phyloP scores from a whole-genome alignment of 2,329 filamentous ascomycete species.

The Eutypella sp. region DNA sequence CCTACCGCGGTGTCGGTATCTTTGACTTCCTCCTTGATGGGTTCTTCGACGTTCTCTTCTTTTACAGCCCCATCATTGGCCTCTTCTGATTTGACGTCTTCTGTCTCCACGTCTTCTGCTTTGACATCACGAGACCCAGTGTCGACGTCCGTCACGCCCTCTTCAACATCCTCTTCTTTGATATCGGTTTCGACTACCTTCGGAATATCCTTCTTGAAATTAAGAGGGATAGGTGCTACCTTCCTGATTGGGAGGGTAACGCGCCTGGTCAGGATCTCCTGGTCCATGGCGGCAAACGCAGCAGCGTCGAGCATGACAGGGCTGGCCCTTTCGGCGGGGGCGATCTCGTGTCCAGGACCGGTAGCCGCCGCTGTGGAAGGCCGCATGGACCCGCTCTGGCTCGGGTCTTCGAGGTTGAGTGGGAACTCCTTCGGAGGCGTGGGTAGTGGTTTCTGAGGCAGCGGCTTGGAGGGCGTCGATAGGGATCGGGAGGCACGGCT shows the following conservation, averaged over 20 bases:
- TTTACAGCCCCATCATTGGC: constrained; percentile 18
- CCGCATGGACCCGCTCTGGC: constrained; percentile 26
- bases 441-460: constrained; percentile 28
- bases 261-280: constrained; percentile 52
- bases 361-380: constrained; percentile 40
- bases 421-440: constrained; percentile 40
- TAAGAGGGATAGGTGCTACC: constrained; percentile 43
- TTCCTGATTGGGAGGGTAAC: constrained; percentile 43
- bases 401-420: constrained; percentile 31
- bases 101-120: constrained; percentile 10
- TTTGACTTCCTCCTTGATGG: neutral
- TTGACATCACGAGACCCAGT: constrained; percentile 13
- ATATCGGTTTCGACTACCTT: constrained; percentile 12
- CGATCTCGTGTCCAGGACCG: constrained; percentile 23
- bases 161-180: constrained; percentile 15
- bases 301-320: constrained; percentile 47
- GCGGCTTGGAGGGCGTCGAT: constrained; percentile 20
- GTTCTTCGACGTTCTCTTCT: constrained; percentile 17
- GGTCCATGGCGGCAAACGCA: constrained; percentile 60
- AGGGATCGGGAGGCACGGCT: constrained; percentile 23
- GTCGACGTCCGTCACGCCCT: too few relatives aligned
- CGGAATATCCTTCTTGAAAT: constrained; percentile 30
- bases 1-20: too few relatives aligned
- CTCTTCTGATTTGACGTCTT: constrained; percentile 15
- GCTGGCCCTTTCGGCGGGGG: constrained; percentile 23